Evolutionary conservation across 1,139 yeast genomes (phyloP).

Genomic region (Debaryomycetaceae sp.): DNA sequence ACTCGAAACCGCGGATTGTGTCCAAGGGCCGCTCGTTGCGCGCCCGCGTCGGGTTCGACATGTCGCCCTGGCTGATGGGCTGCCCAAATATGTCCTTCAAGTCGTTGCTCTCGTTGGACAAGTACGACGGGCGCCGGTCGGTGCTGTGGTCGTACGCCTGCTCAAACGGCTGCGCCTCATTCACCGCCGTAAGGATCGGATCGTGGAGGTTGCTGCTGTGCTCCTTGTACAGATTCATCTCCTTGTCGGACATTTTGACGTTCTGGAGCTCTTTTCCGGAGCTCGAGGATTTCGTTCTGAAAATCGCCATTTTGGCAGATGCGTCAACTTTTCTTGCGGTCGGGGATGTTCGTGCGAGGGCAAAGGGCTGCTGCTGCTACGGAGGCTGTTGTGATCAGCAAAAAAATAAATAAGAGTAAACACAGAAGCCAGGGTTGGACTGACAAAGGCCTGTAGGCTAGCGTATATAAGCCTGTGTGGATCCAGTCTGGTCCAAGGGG

Average conservation of each 20-base stretch:
- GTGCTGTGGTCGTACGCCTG: conserved; percentile 46
- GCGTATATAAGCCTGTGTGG: too few species aligned
- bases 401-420: too few species aligned
- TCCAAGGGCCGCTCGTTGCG: conserved; percentile 95
- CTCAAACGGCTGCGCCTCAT: conserved; percentile 94
- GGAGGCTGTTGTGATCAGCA: background rate
- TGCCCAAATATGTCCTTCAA: conserved; percentile 82
- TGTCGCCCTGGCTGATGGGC: conserved; percentile 68
- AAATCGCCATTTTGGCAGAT: conserved; percentile 31
- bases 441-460: too few species aligned
- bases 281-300: conserved; percentile 30
- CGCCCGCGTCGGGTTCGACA: conserved; percentile 86
- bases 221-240: conserved; percentile 37
- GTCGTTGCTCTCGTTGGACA: conserved; percentile 38
- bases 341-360: background rate
- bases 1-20: conserved; percentile 89
- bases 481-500: too few species aligned
- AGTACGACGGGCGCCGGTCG: conserved; percentile 35
- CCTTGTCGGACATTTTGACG: conserved; percentile 33
- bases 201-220: conserved; percentile 69
- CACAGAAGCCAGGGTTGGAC: too few species aligned
- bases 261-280: conserved; percentile 14
- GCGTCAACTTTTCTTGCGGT: background rate
- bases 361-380: background rate
- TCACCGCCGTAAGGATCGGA: conserved; percentile 86